Evolutionary conservation across 441 rosid genomes (phyloP).

Genomic region (Eutrema salsugineum): DNA sequence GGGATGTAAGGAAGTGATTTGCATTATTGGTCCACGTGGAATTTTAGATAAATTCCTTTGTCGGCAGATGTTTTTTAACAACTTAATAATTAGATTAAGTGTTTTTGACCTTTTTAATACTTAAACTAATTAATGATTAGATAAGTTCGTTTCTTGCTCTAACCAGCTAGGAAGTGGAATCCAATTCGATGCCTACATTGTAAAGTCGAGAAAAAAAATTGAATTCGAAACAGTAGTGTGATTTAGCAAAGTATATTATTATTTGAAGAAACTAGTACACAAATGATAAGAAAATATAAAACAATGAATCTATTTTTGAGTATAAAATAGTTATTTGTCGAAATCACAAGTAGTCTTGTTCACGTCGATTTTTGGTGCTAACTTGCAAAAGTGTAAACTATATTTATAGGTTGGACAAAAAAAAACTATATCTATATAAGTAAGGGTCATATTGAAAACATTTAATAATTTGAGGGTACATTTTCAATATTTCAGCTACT

Average conservation of each 20-base stretch:
- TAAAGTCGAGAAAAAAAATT: neutral
- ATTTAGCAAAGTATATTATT: neutral
- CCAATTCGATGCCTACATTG: neutral
- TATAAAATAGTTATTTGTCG: neutral
- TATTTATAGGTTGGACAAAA: too few species aligned
- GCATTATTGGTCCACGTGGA: slow-evolving; percentile 1
- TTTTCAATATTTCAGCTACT: too few species aligned
- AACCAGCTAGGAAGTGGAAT: neutral
- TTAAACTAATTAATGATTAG: neutral
- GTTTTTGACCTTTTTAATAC: neutral
- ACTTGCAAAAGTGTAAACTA: neutral
- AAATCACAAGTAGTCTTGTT: neutral
- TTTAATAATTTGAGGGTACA: neutral
- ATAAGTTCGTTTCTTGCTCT: neutral
- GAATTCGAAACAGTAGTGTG: neutral
- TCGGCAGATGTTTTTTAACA: neutral
- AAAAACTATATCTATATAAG: neutral
- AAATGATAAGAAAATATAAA: neutral
- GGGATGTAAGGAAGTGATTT: slow-evolving; percentile 6
- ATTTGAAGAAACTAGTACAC: neutral
- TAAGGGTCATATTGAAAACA: neutral
- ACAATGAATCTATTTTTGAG: neutral
- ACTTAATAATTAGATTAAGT: neutral
- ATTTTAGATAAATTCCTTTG: neutral
- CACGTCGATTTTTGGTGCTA: neutral